A percentile compares a stretch with the other conserved stretches of the same genome.
Evolutionary conservation across 371 early-diverging fungal species (phyloP).

Genomic region (Chytridium lagenaria): DNA sequence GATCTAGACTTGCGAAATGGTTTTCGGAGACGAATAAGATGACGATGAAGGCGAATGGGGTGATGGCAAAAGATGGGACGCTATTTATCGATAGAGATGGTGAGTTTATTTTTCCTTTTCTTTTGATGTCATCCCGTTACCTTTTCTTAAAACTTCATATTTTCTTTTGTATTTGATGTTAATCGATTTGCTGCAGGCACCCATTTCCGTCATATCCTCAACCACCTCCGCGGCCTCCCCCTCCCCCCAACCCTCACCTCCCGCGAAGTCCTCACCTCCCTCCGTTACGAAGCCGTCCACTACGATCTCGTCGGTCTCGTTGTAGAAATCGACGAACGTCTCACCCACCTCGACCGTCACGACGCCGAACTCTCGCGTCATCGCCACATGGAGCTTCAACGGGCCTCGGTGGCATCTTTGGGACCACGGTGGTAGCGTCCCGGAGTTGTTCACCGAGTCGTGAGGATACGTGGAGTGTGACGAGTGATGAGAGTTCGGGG

Average conservation of each 20-base stretch:
- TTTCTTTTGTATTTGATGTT: background rate
- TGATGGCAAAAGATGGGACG: constrained; percentile 32
- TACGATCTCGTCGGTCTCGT: constrained; percentile 36
- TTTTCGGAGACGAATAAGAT: constrained; percentile 26
- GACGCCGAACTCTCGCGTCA: background rate
- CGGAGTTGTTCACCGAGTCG: no score
- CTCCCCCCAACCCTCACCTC: constrained; percentile 12
- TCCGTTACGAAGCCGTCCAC: constrained; percentile 34
- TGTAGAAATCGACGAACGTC: constrained; percentile 40
- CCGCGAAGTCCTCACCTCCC: constrained; percentile 7
- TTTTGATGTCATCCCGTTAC: background rate
- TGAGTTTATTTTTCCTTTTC: constrained; percentile 11
- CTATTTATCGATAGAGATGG: constrained; percentile 43
- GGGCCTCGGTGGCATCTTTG: background rate
- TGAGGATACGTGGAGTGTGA: no score
- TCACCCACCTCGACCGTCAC: background rate
- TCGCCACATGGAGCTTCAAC: background rate
- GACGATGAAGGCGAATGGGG: constrained; percentile 10
- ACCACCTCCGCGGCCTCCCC: constrained; percentile 43
- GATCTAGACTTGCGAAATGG: constrained; percentile 29
- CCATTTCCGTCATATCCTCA: constrained; percentile 42
- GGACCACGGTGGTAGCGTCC: background rate
- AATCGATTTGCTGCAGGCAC: no score
- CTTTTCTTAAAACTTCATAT: background rate
- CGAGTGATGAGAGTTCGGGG: no score